A percentile compares a stretch with the other conserved stretches of the same genome.
These are phyloP conservation scores for Xylariales sp. DNA, from an alignment of 2,329 filamentous ascomycete species.

Conservation along the genomic window DNA sequence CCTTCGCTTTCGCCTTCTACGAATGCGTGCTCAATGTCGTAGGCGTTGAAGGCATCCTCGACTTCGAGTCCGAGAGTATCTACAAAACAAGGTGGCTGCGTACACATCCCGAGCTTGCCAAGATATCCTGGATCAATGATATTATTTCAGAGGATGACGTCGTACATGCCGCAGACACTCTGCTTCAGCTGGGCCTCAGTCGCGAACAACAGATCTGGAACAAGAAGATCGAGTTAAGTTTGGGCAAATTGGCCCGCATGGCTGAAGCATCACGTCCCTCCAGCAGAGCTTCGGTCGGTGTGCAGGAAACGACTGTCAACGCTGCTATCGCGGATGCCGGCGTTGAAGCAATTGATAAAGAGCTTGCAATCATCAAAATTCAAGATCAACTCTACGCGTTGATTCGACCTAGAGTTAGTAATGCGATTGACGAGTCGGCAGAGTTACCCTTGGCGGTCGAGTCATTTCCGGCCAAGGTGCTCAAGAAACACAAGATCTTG, in stretches of 20 bases:
- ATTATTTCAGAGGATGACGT: slow-evolving; percentile 73
- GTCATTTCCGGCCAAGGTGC: slow-evolving; percentile 52
- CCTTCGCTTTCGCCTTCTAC: slow-evolving; percentile 75
- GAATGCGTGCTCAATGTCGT: slow-evolving; percentile 66
- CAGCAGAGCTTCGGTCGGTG: slow-evolving; percentile 23
- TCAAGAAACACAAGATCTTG: slow-evolving; percentile 65
- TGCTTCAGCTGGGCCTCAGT: slow-evolving; percentile 64
- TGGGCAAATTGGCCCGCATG: slow-evolving; percentile 77
- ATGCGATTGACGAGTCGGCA: slow-evolving; percentile 74
- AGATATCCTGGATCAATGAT: slow-evolving; percentile 94
- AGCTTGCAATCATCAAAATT: slow-evolving; percentile 67
- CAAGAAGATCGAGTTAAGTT: slow-evolving; percentile 86
- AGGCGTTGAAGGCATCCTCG: slow-evolving; percentile 63
- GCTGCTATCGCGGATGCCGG: slow-evolving; percentile 20
- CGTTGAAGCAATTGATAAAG: slow-evolving; percentile 53
- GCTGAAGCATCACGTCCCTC: slow-evolving; percentile 47
- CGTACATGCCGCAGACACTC: slow-evolving; percentile 63
- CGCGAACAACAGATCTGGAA: slow-evolving; percentile 82
- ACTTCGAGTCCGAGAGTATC: slow-evolving; percentile 63
- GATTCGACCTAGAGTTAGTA: slow-evolving; percentile 61
- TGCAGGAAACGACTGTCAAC: slow-evolving; percentile 21
- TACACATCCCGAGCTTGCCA: slow-evolving; percentile 64
- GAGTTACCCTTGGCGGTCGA: slow-evolving; percentile 73
- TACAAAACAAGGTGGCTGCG: slow-evolving; percentile 77
- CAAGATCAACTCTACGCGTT: slow-evolving; percentile 72